These are phyloP conservation scores for Penicillium sp. DNA, from an alignment of 2,329 filamentous ascomycete genomes.

Conservation along the genomic window DNA sequence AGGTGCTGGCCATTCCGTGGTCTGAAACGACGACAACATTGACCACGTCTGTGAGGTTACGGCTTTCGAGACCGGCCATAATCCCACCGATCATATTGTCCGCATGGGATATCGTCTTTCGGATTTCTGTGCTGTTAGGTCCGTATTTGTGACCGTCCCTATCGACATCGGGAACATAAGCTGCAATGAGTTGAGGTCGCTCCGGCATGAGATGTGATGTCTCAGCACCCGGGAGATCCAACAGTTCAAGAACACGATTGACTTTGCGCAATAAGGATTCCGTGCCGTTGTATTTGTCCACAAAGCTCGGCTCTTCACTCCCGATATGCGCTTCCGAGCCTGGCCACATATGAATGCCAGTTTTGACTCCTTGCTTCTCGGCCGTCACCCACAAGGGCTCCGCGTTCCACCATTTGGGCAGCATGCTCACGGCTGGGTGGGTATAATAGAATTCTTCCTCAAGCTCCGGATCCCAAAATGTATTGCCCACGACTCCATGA, in stretches of 20 bases:
- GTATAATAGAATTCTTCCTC: conserved; percentile 87
- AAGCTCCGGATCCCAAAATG: conserved; percentile 84
- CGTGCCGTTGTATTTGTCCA: conserved; percentile 83
- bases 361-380: conserved; percentile 76
- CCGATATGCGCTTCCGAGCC: conserved; percentile 87
- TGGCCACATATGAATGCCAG: conserved; percentile 98
- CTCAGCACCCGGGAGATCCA: conserved; percentile 80
- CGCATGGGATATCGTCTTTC: conserved; percentile 73
- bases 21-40: conserved; percentile 97
- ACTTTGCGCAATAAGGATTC: conserved; percentile 78
- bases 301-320: conserved; percentile 72
- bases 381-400: conserved; percentile 95
- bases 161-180: conserved; percentile 94
- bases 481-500: conserved; percentile 91
- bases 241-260: conserved; percentile 74
- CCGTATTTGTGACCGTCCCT: conserved; percentile 84
- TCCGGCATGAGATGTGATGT: conserved; percentile 55
- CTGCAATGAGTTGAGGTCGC: conserved; percentile 87
- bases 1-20: conserved; percentile 97
- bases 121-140: conserved; percentile 92
- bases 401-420: conserved; percentile 91
- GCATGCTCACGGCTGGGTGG: conserved; percentile 72
- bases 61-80: conserved; percentile 73
- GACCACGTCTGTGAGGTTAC: conserved; percentile 86
- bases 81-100: conserved; percentile 81